Conservation (phyloP, 2,329 filamentous ascomycete genomes). For the Colletotrichum paranaense region DNA sequence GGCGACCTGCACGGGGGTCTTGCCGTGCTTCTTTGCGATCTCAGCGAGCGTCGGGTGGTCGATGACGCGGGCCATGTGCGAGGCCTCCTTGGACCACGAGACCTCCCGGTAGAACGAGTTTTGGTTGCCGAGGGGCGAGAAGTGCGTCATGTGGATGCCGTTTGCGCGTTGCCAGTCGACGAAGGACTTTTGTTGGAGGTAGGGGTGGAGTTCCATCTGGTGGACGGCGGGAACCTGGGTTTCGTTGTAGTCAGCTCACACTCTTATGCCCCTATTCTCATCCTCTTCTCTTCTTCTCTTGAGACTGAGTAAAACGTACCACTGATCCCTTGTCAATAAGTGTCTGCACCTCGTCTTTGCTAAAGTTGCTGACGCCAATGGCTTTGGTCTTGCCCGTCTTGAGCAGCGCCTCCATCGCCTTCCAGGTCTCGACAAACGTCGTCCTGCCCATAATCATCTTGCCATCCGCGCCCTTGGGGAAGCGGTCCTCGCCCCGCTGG, state of each 20-base stretch:
- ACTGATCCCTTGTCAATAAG: neutral
- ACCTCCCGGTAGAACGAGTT: slow-evolving; percentile 45
- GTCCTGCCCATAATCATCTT: slow-evolving; percentile 39
- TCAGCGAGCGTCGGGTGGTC: slow-evolving; percentile 43
- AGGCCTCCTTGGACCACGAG: slow-evolving; percentile 44
- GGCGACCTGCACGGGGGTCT: slow-evolving; percentile 45
- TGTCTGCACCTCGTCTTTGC: neutral
- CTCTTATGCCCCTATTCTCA: neutral
- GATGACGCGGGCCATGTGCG: slow-evolving; percentile 43
- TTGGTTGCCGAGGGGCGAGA: slow-evolving; percentile 47
- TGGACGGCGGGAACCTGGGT: slow-evolving; percentile 43
- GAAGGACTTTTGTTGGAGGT: slow-evolving; percentile 52
- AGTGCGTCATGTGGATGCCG: slow-evolving; percentile 46
- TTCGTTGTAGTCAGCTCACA: neutral
- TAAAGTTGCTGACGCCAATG: slow-evolving; percentile 54
- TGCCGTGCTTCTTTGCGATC: slow-evolving; percentile 42
- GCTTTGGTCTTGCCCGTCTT: slow-evolving; percentile 42
- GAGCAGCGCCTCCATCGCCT: slow-evolving; percentile 44
- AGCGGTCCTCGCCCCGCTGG: neutral
- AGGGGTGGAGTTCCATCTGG: slow-evolving; percentile 72
- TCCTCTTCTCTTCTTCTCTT: neutral
- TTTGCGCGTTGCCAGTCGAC: slow-evolving; percentile 39
- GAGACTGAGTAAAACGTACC: neutral
- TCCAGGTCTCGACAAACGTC: slow-evolving; percentile 44
- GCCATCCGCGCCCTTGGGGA: slow-evolving; percentile 36